These are phyloP conservation scores for Lolium multiflorum DNA, from an alignment of 176 grass and related monocot species.

Conservation along the genomic window DNA sequence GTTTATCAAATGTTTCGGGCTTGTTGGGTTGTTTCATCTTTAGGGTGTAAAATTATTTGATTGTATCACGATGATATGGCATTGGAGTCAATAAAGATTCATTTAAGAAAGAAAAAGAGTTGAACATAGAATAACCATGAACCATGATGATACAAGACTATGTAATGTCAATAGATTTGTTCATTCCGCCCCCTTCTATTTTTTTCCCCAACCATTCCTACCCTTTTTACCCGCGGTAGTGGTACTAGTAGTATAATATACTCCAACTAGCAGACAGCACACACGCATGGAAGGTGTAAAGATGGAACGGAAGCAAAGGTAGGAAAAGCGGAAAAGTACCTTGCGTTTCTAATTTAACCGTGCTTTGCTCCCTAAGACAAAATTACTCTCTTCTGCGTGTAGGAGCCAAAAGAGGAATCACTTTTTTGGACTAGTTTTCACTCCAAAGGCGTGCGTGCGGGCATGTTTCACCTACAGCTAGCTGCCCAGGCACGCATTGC, in stretches of 20 bases:
- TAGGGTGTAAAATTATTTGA: too few species aligned
- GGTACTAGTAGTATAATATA: neutral
- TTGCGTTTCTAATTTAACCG: constrained; percentile 12
- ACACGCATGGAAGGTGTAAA: neutral
- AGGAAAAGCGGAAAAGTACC: neutral
- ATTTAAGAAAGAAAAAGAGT: too few species aligned
- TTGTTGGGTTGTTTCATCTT: too few species aligned
- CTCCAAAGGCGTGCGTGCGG: constrained; percentile 21
- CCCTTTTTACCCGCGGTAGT: neutral
- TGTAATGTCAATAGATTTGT: too few species aligned
- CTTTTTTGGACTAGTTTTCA: constrained; percentile 21
- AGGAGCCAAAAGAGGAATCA: constrained; percentile 13
- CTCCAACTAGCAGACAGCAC: constrained; percentile 19
- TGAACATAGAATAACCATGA: too few species aligned
- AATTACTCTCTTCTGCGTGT: neutral
- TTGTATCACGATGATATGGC: too few species aligned
- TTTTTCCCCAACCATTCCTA: neutral
- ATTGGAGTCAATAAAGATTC: too few species aligned
- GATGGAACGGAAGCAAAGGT: neutral
- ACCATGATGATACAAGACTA: too few species aligned
- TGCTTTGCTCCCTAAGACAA: neutral
- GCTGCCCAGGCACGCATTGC: too few species aligned
- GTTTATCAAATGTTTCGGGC: too few species aligned
- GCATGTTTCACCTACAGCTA: neutral
- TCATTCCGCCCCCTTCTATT: too few species aligned